Evolutionary conservation across 2,329 filamentous ascomycete species (phyloP).

Genomic region (Shiraia sp.): DNA sequence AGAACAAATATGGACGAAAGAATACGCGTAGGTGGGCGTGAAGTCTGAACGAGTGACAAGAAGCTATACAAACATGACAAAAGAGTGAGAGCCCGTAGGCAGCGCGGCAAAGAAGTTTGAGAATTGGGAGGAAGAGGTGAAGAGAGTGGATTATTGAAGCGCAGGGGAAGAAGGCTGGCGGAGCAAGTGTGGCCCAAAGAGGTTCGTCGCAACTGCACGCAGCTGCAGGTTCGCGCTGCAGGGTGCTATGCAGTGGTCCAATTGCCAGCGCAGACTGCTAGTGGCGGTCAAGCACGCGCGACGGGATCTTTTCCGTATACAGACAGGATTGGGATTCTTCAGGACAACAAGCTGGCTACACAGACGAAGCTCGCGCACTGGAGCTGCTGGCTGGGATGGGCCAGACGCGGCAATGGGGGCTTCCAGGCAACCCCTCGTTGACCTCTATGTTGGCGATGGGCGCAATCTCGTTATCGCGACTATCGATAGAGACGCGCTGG

Average conservation of each 20-base stretch:
- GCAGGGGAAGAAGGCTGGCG: slow-evolving; percentile 26
- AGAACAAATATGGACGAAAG: slow-evolving; percentile 21
- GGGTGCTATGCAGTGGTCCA: slow-evolving; percentile 28
- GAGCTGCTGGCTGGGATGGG: too few relatives aligned
- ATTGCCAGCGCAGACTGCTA: slow-evolving; percentile 30
- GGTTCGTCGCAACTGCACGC: slow-evolving; percentile 32
- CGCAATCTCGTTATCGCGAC: slow-evolving; percentile 21
- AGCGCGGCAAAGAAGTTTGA: slow-evolving; percentile 42
- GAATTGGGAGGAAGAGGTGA: slow-evolving; percentile 30
- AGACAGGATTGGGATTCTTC: too few relatives aligned
- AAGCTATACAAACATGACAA: slow-evolving; percentile 41
- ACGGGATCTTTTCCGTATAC: slow-evolving; percentile 15
- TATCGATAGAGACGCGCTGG: slow-evolving; percentile 31
- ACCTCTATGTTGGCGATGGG: not conserved
- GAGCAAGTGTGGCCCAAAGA: slow-evolving; percentile 29
- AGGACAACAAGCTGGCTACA: too few relatives aligned
- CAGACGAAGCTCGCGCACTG: too few relatives aligned
- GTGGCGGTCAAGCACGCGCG: slow-evolving; percentile 34
- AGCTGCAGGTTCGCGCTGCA: slow-evolving; percentile 39
- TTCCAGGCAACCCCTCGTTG: slow-evolving; percentile 25
- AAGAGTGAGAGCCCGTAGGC: slow-evolving; percentile 42
- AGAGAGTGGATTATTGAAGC: slow-evolving; percentile 32
- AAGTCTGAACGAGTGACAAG: slow-evolving; percentile 37
- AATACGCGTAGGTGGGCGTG: slow-evolving; percentile 22
- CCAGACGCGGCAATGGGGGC: too few relatives aligned